These are phyloP conservation scores for Hapsidospora chrysogenum DNA, from an alignment of 495 filamentous ascomycete species.

Conservation along the genomic window DNA sequence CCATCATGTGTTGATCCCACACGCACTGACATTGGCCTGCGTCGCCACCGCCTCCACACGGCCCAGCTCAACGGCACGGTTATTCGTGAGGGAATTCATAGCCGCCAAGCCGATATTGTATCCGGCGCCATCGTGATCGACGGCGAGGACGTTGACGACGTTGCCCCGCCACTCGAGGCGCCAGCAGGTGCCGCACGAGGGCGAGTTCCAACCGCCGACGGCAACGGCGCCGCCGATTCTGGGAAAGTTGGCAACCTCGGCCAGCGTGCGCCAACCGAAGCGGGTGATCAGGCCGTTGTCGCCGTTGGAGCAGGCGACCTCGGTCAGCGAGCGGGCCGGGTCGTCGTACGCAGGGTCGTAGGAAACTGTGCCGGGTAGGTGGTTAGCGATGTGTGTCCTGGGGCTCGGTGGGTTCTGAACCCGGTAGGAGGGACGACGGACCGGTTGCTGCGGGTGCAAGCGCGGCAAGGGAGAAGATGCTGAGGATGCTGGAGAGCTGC, in stretches of 20 bases:
- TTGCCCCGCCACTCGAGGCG: conserved; percentile 37
- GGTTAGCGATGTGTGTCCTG: conserved; percentile 7
- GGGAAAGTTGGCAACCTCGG: conserved; percentile 34
- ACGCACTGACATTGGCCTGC: conserved; percentile 22
- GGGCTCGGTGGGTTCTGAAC: conserved; percentile 2
- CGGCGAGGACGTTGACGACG: conserved; percentile 46
- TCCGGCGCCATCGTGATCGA: conserved; percentile 43
- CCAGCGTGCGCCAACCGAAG: conserved; percentile 28
- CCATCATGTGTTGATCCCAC: no score
- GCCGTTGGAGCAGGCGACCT: conserved; percentile 40
- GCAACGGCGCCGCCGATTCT: conserved; percentile 46
- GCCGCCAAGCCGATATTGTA: conserved; percentile 50
- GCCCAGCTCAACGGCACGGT: conserved; percentile 35
- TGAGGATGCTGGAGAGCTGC: conserved; percentile 30
- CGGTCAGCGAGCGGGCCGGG: conserved; percentile 21
- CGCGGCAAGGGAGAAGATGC: conserved; percentile 18
- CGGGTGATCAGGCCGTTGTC: conserved; percentile 38
- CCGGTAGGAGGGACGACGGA: conserved; percentile 5
- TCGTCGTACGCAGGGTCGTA: conserved; percentile 45
- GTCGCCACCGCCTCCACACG: conserved; percentile 32
- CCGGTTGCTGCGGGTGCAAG: conserved; percentile 18
- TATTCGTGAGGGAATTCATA: conserved; percentile 49
- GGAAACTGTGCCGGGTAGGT: conserved; percentile 18
- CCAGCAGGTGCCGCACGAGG: conserved; percentile 56
- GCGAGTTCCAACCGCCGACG: conserved; percentile 40